Base-by-base conservation (phyloP, 352 stramenopile genomes). In the Thraustotheca clavata region DNA sequence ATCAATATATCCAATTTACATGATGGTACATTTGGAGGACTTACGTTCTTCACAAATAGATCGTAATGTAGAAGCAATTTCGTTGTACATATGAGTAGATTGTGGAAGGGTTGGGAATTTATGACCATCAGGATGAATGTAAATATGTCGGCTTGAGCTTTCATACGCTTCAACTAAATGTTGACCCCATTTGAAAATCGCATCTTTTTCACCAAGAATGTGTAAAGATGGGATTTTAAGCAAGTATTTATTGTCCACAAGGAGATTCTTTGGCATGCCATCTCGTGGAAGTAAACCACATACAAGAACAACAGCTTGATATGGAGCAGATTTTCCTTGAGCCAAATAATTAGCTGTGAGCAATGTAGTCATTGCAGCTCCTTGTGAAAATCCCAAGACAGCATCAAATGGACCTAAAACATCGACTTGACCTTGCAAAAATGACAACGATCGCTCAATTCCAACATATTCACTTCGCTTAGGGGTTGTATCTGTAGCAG, bases 301-400 rank as follows among this genome's bases (percentile, higher is more conserved):
- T n/a, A 65, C 31, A 22, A 65, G 57, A 11, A 65, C 24, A 5
- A 54, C 57, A 3, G 57, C 57, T n/a, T 65, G 52, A 46, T 55
- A 65, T 24, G 57, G 57, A 18, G 46, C 4, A 7, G 22, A 9
- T 1, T n/a, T 26, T 8, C 27, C 4, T 0, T 55, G 38, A 7
- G 9, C 34, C 1, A 54, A 46, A 32, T 54, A 65, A 26, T 65
- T 40, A 14, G 57, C 38, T 22, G 57, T 65, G 24, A 65, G 38
- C 12, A 65, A 26, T 26, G 57, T 65, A 6, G 57, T 54, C 35
- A 65, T 43, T 16, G 57, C 57, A 20, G 57, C 38, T 35, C 84
- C 84, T 67, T 94, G 84, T 2, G 82, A 91, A 63, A 94, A 94
- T 3, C 84, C 84, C n/a, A 94, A 60, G 4, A 94, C 80, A 33